These are phyloP conservation scores for Arthrobotrys iridis DNA, from an alignment of 2,329 filamentous ascomycete genomes.

Conservation along the genomic window DNA sequence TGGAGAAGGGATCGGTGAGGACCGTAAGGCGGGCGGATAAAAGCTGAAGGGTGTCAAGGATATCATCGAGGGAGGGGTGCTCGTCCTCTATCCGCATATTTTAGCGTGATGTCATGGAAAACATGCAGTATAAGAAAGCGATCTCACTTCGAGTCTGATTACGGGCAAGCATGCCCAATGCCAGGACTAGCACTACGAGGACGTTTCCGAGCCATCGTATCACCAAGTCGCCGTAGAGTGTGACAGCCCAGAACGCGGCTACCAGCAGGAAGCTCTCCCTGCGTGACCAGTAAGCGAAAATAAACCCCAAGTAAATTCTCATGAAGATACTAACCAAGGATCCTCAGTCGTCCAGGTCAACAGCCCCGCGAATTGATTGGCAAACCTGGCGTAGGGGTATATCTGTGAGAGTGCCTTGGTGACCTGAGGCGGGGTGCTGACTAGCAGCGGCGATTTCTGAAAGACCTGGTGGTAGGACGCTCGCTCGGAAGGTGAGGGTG, in stretches of 20 bases:
- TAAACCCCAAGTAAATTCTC: background rate
- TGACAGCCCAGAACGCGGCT: constrained; percentile 82
- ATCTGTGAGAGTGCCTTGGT: constrained; percentile 94
- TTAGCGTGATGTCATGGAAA: constrained; percentile 54
- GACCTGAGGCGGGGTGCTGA: constrained; percentile 92
- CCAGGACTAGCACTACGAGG: constrained; percentile 79
- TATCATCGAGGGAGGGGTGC: constrained; percentile 79
- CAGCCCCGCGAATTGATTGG: constrained; percentile 85
- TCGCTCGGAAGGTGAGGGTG: constrained; percentile 77
- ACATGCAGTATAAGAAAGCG: background rate
- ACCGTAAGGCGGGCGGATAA: constrained; percentile 94
- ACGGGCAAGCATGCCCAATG: constrained; percentile 66
- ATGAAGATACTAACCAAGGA: constrained; percentile 70
- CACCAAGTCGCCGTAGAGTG: constrained; percentile 86
- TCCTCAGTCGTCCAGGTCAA: constrained; percentile 94
- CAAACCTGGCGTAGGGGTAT: constrained; percentile 87
- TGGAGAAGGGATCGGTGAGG: constrained; percentile 78
- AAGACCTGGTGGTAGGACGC: constrained; percentile 89
- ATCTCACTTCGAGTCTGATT: constrained; percentile 32
- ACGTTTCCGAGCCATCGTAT: constrained; percentile 84
- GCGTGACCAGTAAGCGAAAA: background rate
- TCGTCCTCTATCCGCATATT: constrained; percentile 46
- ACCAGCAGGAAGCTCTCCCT: constrained; percentile 88
- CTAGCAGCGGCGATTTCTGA: constrained; percentile 91
- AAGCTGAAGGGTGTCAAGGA: constrained; percentile 89